Base-by-base conservation (phyloP, 768 basidiomycete genomes). In the Flagelloscypha sp. region DNA sequence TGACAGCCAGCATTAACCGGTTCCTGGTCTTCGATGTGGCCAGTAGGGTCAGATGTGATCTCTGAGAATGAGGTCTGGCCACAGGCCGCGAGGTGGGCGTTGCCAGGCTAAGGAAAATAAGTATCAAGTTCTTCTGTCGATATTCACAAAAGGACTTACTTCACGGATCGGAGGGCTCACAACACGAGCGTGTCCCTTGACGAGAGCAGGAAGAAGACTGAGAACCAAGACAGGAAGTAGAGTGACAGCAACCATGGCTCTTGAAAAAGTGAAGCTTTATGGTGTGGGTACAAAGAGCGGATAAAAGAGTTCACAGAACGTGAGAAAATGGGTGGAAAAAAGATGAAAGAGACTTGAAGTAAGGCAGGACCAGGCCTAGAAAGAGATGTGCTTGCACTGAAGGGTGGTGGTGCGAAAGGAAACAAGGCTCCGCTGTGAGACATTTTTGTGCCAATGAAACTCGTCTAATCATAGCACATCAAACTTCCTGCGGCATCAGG, bases 11-110 rank as follows among this genome's bases (percentile, higher is more conserved):
- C 40, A 11, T 34, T 45, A 25, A 45, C 36, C 21, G 44, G 40
- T 33, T 42, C 44, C 32, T 46, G 44, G 35, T 46, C 44, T 27
- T 46, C 41, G 11, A 46, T 46, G 37, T 42, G 44, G 3, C 44
- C 44, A 15, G 43, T 45, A 17, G 38, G 38, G 43, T 37, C 40
- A 5, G 23, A n/a, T 9, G 17, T 16, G 5, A 46, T 36, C 6
- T 37, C 25, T 16, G 28, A 20, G 27, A 46, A 46, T 29, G 44
- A 46, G n/a, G 38, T 12, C 31, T 39, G 7, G 7, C 44, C 44
- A 20, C 44, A 46, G 17, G 30, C 27, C 22, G 29, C 18, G 28
- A 35, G 11, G 29, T 37, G 38, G 24, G 34, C 22, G 21, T 27
- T 24, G 9, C 44, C 44, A 6, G 44, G 44, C 44, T 46, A n/a